Base-by-base conservation (phyloP, 179 eudicot genomes). In the Nepenthes alata region DNA sequence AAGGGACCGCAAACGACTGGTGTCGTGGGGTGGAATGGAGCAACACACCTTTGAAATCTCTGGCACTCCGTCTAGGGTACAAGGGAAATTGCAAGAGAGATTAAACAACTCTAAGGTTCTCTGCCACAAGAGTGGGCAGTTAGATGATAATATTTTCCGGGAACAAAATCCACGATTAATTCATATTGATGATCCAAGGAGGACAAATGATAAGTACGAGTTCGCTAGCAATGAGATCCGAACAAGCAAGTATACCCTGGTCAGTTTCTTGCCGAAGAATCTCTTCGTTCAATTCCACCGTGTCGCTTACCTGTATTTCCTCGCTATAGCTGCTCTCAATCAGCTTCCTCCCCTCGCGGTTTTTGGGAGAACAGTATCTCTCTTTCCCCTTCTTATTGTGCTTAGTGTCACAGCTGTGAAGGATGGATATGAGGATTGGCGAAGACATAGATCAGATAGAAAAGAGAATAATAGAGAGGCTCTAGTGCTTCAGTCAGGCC, bases 301-400 rank as follows among this genome's bases (percentile, higher is more conserved):
- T 73, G 89, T 91, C 69, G 98, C 98, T 65, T 91, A 91, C 75
- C 58, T 86, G 61, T 91, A 91, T 75, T 91, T 91, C 74, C 76
- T 91, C 63, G 91, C 81, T 57, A 91, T 91, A 60, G 98, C 96
- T 67, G 86, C 83, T 62, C 81, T 91, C 64, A 91, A 91, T 68
- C 98, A 91, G 84, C 98, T 91, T 78, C 98, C 98, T 14, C 97
- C 96, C 48, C 96, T 91, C 63, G 96, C 98, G 14, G 96, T 91
- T 47, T 91, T 91, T 73, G 98, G 98, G 55, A 86, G 96, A 77
- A 89, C 96, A 11, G 96, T 78, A 25, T 91, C 98, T 65, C 96
- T 91, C 39, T 85, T 91, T 66, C 98, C 98, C 60, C 95, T 91
- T 60, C 80, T 89, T 56, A 86, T 91, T 71, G 98, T 91, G 72